These are phyloP conservation scores for Amaranthus tricolor DNA, from an alignment of 179 eudicot species.

Conservation along the genomic window DNA sequence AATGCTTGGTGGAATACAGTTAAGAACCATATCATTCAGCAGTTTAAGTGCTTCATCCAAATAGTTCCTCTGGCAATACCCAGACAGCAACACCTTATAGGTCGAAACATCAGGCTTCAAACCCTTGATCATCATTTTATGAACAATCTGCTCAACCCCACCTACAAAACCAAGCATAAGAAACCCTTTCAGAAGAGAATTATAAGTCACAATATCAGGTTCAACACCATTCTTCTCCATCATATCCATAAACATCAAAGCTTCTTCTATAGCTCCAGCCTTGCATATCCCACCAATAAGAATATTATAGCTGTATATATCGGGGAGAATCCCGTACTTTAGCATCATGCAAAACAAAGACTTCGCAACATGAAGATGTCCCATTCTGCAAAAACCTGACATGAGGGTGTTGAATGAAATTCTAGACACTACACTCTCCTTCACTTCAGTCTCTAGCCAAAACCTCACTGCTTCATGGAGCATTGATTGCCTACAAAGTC, in stretches of 20 bases:
- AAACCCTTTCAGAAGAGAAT: conserved; percentile 74
- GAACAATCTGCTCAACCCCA: conserved; percentile 42
- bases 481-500: conserved; percentile 71
- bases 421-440: conserved; percentile 30
- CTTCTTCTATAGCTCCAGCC: conserved; percentile 77
- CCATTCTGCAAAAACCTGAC: conserved; percentile 63
- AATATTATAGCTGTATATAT: conserved; percentile 71
- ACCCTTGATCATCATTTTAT: conserved; percentile 45
- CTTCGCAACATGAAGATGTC: conserved; percentile 60
- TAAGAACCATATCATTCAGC: conserved; percentile 62
- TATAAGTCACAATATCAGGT: conserved; percentile 72
- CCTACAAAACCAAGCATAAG: conserved; percentile 51
- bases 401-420: conserved; percentile 66
- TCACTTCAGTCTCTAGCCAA: conserved; percentile 38
- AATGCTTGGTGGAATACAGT: conserved; percentile 45
- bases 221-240: conserved; percentile 77
- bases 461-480: conserved; percentile 59
- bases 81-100: conserved; percentile 58
- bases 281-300: conserved; percentile 72
- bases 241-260: conserved; percentile 50
- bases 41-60: conserved; percentile 50
- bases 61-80: conserved; percentile 57
- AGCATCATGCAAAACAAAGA: conserved; percentile 76
- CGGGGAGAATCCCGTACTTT: conserved; percentile 71
- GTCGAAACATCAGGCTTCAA: conserved; percentile 46